A percentile compares a stretch with the other conserved stretches of the same genome.
These are phyloP conservation scores for Saprolegnia diclina DNA, from an alignment of 352 stramenopile genomes.

Conservation along the genomic window DNA sequence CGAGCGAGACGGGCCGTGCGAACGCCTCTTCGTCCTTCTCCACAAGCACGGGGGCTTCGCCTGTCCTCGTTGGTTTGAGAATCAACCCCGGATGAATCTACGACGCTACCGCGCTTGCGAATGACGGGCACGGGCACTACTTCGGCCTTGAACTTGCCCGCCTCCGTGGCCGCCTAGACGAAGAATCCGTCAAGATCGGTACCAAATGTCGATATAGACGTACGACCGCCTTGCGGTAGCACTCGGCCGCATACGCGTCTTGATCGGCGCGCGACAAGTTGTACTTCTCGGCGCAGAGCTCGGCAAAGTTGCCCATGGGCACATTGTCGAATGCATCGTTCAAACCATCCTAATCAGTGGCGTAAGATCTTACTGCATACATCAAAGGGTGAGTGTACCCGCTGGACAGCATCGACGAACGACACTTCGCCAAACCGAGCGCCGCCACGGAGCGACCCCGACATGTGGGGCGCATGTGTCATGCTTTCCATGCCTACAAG, in stretches of 20 bases:
- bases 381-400: constrained; percentile 29
- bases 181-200: background rate
- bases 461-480: constrained; percentile 92
- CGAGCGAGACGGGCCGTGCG: constrained; percentile 32
- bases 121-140: constrained; percentile 88
- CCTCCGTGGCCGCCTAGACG: constrained; percentile 9
- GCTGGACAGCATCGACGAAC: constrained; percentile 83
- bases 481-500: constrained; percentile 92
- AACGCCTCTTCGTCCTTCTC: constrained; percentile 91
- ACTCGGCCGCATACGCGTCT: constrained; percentile 92
- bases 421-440: constrained; percentile 79
- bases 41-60: constrained; percentile 1
- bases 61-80: background rate
- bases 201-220: background rate
- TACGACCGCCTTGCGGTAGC: constrained; percentile 75
- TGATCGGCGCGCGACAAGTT: constrained; percentile 92
- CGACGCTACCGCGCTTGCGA: constrained; percentile 15
- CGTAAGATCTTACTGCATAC: background rate
- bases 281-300: constrained; percentile 92
- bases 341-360: constrained; percentile 60
- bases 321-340: constrained; percentile 91
- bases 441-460: constrained; percentile 61
- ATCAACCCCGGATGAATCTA: background rate
- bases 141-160: constrained; percentile 84
- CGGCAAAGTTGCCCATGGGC: constrained; percentile 95